phyloP scores from a whole-genome alignment of 2,329 filamentous ascomycete genomes.

The Penicillium brevicompactum region DNA sequence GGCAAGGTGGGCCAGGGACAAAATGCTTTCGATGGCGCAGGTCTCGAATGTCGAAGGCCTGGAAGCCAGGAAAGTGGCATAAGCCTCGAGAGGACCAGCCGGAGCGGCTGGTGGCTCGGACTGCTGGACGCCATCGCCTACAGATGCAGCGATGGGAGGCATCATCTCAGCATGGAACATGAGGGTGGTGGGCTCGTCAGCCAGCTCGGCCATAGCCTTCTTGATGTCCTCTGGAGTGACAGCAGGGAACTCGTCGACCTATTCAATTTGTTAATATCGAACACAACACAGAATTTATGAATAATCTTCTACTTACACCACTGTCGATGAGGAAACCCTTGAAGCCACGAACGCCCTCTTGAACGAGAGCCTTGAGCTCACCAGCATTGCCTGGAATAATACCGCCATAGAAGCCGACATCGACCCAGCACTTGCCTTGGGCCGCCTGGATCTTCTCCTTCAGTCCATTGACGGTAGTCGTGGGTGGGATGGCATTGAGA shows the following conservation, averaged over 20 bases:
- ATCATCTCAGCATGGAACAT: constrained; percentile 99
- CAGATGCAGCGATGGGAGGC: constrained; percentile 78
- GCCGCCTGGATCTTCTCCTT: constrained; percentile 84
- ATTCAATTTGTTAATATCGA: constrained; percentile 16
- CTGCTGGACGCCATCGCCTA: constrained; percentile 73
- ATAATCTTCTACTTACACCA: constrained; percentile 64
- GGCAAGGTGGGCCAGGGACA: constrained; percentile 77
- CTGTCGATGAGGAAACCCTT: constrained; percentile 98
- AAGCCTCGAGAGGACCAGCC: constrained; percentile 71
- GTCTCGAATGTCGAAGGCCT: constrained; percentile 89
- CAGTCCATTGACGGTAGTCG: constrained; percentile 81
- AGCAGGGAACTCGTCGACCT: constrained; percentile 95
- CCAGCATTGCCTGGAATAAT: constrained; percentile 85
- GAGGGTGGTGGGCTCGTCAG: constrained; percentile 80
- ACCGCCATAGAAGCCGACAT: constrained; percentile 97
- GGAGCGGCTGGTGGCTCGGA: constrained; percentile 71
- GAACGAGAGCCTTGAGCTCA: constrained; percentile 77
- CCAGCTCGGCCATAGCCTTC: constrained; percentile 77
- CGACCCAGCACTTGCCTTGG: constrained; percentile 90
- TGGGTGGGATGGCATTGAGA: constrained; percentile 93
- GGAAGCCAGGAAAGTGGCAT: constrained; percentile 89
- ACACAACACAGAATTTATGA: not conserved
- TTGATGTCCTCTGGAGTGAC: constrained; percentile 78
- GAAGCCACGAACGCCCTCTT: constrained; percentile 88
- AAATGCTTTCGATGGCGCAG: constrained; percentile 82